phyloP scores from a whole-genome alignment of 176 grass and related monocot genomes.

The Cenchrus purpureus region DNA sequence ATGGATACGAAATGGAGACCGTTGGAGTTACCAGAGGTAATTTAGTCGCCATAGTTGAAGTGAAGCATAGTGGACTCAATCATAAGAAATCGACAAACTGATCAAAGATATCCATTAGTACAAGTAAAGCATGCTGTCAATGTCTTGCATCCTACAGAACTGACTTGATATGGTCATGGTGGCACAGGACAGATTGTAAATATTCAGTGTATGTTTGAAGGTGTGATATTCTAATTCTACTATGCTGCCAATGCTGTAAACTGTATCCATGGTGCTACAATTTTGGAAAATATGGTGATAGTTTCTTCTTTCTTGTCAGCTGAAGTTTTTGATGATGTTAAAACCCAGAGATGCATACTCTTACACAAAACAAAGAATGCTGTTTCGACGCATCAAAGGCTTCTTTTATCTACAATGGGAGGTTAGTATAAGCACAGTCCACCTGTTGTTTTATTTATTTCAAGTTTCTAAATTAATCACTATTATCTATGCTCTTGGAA shows the following conservation, averaged over 20 bases:
- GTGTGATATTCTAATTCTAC: background rate
- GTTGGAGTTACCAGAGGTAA: constrained; percentile 21
- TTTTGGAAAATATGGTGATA: constrained; percentile 22
- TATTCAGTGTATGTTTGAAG: constrained; percentile 23
- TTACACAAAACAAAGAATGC: background rate
- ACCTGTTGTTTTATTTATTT: constrained; percentile 32
- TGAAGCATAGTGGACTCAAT: constrained; percentile 28
- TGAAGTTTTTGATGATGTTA: constrained; percentile 36
- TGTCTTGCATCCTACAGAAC: constrained; percentile 18
- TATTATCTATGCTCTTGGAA: constrained; percentile 21
- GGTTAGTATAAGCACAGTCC: constrained; percentile 30
- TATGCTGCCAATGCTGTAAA: constrained; percentile 9
- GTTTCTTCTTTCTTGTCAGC: constrained; percentile 28
- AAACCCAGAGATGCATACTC: background rate
- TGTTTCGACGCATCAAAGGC: background rate
- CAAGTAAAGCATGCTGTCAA: background rate
- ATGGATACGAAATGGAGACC: constrained; percentile 52
- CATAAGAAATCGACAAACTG: background rate
- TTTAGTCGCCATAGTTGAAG: background rate
- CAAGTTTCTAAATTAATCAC: constrained; percentile 32
- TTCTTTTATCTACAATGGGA: constrained; percentile 29
- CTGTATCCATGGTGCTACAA: background rate
- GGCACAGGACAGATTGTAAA: background rate
- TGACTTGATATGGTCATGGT: constrained; percentile 4
- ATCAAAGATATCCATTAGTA: constrained; percentile 1